phyloP scores from a whole-genome alignment of 73 alveolate genomes.

The Paraurostyla sp. region DNA sequence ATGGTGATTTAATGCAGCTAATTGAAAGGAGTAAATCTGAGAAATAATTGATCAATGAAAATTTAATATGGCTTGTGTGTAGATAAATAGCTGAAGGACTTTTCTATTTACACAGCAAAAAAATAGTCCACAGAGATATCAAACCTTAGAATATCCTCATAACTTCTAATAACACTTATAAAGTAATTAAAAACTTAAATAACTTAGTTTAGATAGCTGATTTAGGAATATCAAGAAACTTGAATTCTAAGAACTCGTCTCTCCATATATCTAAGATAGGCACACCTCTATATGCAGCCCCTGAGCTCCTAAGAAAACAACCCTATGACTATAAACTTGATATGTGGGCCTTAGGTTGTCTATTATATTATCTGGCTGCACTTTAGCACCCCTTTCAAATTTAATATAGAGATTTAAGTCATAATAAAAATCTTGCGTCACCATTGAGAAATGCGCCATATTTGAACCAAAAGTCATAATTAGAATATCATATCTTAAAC shows the following conservation, averaged over 20 bases:
- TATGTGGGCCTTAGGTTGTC: slow-evolving; percentile 98
- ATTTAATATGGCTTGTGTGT: slow-evolving; percentile 9
- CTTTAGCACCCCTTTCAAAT: slow-evolving; percentile 93
- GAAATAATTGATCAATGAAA: not conserved
- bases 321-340: slow-evolving; percentile 97
- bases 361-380: slow-evolving; percentile 88
- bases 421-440: not conserved
- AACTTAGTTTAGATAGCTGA: slow-evolving; percentile 4
- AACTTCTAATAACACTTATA: not conserved
- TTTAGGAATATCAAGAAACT: slow-evolving; percentile 37
- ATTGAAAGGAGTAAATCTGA: not conserved
- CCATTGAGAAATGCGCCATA: not conserved
- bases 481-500: not conserved
- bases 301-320: slow-evolving; percentile 73
- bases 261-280: slow-evolving; percentile 51
- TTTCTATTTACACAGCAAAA: not conserved
- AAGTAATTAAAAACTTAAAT: not conserved
- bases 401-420: not conserved
- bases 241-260: not conserved
- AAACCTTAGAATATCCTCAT: slow-evolving; percentile 23
- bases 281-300: slow-evolving; percentile 61
- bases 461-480: not conserved
- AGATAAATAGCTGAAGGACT: slow-evolving; percentile 1
- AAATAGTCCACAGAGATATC: slow-evolving; percentile 41
- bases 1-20: slow-evolving; percentile 6